Evolutionary conservation across 169 alveolate species (phyloP), one percentile per base, ranked within the genome.

Genomic region (Plasmodium falciparum): DNA sequence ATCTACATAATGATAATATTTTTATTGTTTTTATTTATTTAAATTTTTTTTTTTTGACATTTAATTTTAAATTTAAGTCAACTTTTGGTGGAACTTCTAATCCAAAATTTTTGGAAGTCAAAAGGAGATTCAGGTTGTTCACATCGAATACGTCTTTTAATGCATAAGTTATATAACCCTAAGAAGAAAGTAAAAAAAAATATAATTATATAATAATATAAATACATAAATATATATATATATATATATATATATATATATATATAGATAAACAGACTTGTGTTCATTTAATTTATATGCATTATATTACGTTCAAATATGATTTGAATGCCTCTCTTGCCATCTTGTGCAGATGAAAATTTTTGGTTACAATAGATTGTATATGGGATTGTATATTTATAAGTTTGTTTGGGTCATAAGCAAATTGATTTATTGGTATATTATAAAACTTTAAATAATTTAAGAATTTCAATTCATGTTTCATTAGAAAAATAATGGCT

Each of bases 321-420:
- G 99, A 96, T 88, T 97, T 95, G 93, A 97, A 99, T 11, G 99
- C 99, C 73, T 98, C 99, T 88, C 98, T 96, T 0, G 99, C 99
- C 74, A 99, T 95, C 72, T 98, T 95, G 92, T 98, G 98, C 54
- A 99, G 95, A 93, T 97, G 98, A 78, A 97, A 98, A 95, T 98
- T 98, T 92, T 98, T 98, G 86, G 98, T 99, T 29, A 99, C 98
- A 52, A 99, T 97, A 62, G 98, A 96, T 95, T 98, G 99, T 89
- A 97, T 96, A 92, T 99, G 99, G 43, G 96, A 96, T 91, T 98
- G 99, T 63, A 99, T 98, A 88, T 97, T 98, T 50, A 99, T 99
- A 71, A 99, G 90, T 94, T 99, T 99, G 71, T 88, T 95, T 56
- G 97, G 96, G 29, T 99, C 99, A 93, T 98, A 99, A 75, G 98